Evolutionary conservation across 1,139 yeast genomes (phyloP).

Genomic region (Kurtzmaniella quercitrusa): DNA sequence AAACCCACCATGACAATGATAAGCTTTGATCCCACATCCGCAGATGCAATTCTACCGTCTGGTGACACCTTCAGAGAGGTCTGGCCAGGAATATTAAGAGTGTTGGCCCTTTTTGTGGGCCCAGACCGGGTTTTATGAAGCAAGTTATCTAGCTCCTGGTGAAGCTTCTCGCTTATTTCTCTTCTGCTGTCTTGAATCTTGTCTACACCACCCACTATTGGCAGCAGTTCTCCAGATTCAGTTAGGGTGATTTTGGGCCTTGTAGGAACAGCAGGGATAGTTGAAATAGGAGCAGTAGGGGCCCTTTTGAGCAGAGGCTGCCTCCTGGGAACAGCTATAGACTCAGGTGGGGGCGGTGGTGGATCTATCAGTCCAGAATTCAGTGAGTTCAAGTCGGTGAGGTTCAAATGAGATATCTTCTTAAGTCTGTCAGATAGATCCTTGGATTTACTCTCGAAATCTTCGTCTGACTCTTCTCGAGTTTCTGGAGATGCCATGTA

Average conservation of each 20-base stretch:
- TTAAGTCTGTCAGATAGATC: constrained; percentile 18
- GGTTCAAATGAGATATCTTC: constrained; percentile 41
- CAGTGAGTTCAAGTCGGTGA: constrained; percentile 27
- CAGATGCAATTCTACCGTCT: constrained; percentile 72
- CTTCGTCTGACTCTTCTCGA: constrained; percentile 28
- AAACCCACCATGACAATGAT: constrained; percentile 94
- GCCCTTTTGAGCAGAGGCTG: neutral
- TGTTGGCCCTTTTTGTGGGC: constrained; percentile 57
- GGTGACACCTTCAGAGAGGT: constrained; percentile 81
- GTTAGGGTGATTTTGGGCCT: neutral
- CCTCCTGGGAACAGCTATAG: neutral
- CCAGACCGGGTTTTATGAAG: constrained; percentile 36
- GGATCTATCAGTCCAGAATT: constrained; percentile 2
- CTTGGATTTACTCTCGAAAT: constrained; percentile 14
- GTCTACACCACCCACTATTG: neutral
- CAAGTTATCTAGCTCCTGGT: constrained; percentile 29
- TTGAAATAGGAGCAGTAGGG: neutral
- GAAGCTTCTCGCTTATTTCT: neutral
- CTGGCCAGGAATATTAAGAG: constrained; percentile 89
- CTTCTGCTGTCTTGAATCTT: neutral
- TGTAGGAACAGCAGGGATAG: neutral
- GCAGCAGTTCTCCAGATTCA: neutral
- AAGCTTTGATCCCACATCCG: constrained; percentile 72
- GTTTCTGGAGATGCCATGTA: constrained; percentile 49
- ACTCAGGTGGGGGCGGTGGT: neutral